Evolutionary conservation across 2,329 filamentous ascomycete species (phyloP).

Genomic region (Massarina eburnea): DNA sequence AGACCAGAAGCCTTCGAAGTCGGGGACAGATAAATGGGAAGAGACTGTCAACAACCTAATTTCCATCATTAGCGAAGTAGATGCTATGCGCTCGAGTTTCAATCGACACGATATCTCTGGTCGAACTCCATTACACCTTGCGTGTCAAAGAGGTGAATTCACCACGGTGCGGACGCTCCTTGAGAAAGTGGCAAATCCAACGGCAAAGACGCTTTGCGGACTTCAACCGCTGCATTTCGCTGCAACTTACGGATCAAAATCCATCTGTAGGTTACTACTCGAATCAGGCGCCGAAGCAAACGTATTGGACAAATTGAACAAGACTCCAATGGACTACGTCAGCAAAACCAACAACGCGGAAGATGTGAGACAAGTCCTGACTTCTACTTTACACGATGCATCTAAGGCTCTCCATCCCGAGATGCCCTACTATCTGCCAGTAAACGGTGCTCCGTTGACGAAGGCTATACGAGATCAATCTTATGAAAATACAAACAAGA

Average conservation of each 20-base stretch:
- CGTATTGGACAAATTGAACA: too few species aligned
- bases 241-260: background rate
- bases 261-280: background rate
- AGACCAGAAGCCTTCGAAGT: background rate
- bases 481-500: too few species aligned
- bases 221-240: background rate
- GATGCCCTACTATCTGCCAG: too few species aligned
- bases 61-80: too few species aligned
- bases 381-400: too few species aligned
- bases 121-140: conserved; percentile 3
- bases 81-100: background rate
- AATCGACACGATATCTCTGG: conserved; percentile 1
- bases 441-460: too few species aligned
- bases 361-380: too few species aligned
- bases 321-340: too few species aligned
- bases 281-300: too few species aligned
- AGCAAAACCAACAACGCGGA: too few species aligned
- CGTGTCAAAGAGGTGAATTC: background rate
- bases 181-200: background rate
- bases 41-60: background rate
- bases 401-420: too few species aligned
- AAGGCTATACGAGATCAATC: too few species aligned
- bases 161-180: background rate
- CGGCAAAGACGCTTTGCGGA: background rate
- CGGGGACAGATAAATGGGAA: background rate